These are phyloP conservation scores for Cardamine resedifolia DNA, from an alignment of 345 rosid genomes.

Conservation along the genomic window DNA sequence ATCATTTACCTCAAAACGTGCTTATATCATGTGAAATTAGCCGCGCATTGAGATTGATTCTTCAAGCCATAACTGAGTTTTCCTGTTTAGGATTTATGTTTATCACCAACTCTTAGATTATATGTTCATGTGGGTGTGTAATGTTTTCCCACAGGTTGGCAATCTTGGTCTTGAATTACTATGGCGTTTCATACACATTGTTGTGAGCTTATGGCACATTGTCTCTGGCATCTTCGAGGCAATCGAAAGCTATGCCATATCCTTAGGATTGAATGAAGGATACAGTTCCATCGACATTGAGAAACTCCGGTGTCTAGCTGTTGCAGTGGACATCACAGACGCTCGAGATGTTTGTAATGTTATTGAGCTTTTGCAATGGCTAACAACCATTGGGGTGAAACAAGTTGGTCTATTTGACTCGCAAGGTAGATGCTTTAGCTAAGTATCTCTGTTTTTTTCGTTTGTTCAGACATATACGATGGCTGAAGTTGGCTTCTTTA, in stretches of 20 bases:
- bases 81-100: background rate
- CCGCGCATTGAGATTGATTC: background rate
- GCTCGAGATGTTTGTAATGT: constrained; percentile 38
- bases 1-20: background rate
- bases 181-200: constrained; percentile 69
- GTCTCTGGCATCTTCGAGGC: constrained; percentile 37
- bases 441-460: background rate
- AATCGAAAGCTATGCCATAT: constrained; percentile 63
- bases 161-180: constrained; percentile 44
- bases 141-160: constrained; percentile 47
- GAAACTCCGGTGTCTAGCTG: constrained; percentile 63
- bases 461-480: background rate
- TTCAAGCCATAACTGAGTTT: background rate
- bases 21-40: constrained; percentile 14
- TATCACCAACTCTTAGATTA: background rate
- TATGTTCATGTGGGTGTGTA: background rate
- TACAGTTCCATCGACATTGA: constrained; percentile 49
- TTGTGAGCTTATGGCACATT: constrained; percentile 56
- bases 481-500: constrained; percentile 31
- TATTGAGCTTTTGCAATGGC: constrained; percentile 67
- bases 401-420: constrained; percentile 72
- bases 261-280: constrained; percentile 49
- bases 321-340: constrained; percentile 65
- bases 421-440: constrained; percentile 52
- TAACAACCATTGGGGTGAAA: constrained; percentile 61